phyloP scores from a whole-genome alignment of 768 basidiomycete genomes.

The Austroboletus festivus region DNA sequence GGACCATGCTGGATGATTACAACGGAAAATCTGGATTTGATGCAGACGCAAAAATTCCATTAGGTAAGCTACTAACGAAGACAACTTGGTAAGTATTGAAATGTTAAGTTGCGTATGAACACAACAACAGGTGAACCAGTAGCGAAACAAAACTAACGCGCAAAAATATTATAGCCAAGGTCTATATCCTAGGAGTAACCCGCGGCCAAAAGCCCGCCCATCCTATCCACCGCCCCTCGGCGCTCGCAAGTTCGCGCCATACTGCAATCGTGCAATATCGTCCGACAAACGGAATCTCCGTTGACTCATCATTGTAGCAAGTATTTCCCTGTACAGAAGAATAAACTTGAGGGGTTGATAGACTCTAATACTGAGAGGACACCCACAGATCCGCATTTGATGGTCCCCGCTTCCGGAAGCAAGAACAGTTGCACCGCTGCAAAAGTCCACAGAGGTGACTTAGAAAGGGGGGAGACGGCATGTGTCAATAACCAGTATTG shows the following conservation, averaged over 20 bases:
- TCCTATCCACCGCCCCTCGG: slow-evolving; percentile 5
- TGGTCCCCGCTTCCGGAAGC: slow-evolving; percentile 39
- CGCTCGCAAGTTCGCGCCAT: slow-evolving; percentile 1
- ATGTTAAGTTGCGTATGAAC: no score
- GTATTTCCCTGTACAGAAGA: slow-evolving; percentile 26
- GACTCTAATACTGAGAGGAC: slow-evolving; percentile 3
- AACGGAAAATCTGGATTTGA: neutral
- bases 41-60: slow-evolving; percentile 3
- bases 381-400: slow-evolving; percentile 37
- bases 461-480: no score
- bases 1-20: slow-evolving; percentile 44
- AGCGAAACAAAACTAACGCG: neutral
- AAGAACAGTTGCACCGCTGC: slow-evolving; percentile 27
- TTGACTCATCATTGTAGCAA: slow-evolving; percentile 22
- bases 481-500: slow-evolving; percentile 10
- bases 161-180: slow-evolving; percentile 2
- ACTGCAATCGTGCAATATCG: no score
- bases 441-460: slow-evolving; percentile 41
- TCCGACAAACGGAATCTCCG: neutral
- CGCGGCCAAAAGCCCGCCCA: neutral
- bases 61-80: slow-evolving; percentile 32
- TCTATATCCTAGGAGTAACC: slow-evolving; percentile 3
- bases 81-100: no score
- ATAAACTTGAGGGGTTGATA: slow-evolving; percentile 13
- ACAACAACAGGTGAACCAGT: neutral